Conservation (phyloP, 2,329 filamentous ascomycete species). For the Fusarium praegraminearum region DNA sequence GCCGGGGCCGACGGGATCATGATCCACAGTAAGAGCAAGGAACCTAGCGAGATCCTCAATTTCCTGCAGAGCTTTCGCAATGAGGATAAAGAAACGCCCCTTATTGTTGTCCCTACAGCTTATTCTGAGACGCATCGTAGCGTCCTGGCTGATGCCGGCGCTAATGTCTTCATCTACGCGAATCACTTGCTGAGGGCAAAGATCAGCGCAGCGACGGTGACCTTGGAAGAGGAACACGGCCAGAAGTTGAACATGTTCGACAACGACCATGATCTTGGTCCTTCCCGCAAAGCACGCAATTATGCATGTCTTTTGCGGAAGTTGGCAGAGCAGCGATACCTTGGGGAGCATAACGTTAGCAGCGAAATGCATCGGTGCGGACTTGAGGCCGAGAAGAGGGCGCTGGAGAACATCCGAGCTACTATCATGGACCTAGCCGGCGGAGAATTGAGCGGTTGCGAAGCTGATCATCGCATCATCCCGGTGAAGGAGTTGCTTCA, state of each 20-base stretch:
- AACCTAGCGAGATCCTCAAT: slow-evolving; percentile 8
- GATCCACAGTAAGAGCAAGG: slow-evolving; percentile 28
- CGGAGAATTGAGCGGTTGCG: slow-evolving; percentile 2
- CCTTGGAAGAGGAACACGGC: slow-evolving; percentile 13
- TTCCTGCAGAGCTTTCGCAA: slow-evolving; percentile 23
- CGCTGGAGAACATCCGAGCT: slow-evolving; percentile 10
- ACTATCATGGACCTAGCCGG: slow-evolving; percentile 1
- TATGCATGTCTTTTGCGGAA: slow-evolving; percentile 8
- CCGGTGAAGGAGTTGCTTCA: slow-evolving; percentile 12
- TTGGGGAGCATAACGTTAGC: slow-evolving; percentile 7
- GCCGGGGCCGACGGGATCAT: slow-evolving; percentile 24
- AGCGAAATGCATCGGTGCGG: slow-evolving; percentile 10
- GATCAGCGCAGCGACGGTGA: slow-evolving; percentile 18
- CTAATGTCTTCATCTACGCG: slow-evolving; percentile 24
- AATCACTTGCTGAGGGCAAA: slow-evolving; percentile 22
- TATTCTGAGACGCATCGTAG: slow-evolving; percentile 12
- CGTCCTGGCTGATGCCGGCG: slow-evolving; percentile 14
- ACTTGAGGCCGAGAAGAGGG: slow-evolving; percentile 1
- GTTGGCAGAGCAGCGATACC: background rate
- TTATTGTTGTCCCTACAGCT: slow-evolving; percentile 10
- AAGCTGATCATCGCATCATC: slow-evolving; percentile 13
- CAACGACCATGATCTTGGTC: slow-evolving; percentile 1
- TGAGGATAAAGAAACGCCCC: background rate
- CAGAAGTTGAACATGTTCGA: slow-evolving; percentile 10
- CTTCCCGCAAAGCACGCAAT: slow-evolving; percentile 10